Conservation (phyloP, 345 rosid genomes). For the Carallia pectinifolia region DNA sequence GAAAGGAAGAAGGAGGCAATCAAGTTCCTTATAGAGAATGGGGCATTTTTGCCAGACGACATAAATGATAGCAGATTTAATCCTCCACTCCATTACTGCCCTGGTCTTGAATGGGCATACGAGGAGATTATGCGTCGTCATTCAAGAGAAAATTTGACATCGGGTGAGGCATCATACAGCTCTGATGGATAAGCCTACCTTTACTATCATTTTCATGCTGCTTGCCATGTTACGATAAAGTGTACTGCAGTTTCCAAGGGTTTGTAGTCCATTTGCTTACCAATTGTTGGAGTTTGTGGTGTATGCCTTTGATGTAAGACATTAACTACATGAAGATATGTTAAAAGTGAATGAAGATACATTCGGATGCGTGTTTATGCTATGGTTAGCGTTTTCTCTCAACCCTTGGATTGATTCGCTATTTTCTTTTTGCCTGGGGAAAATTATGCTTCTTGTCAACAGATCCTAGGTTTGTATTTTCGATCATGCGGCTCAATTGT, state of each 20-base stretch:
- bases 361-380: no score
- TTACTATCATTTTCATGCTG: background rate
- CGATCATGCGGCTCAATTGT: no score
- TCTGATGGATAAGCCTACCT: constrained; percentile 39
- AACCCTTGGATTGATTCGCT: no score
- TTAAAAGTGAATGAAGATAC: no score
- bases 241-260: background rate
- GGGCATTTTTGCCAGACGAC: constrained; percentile 86
- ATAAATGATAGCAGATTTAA: constrained; percentile 82
- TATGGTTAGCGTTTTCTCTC: no score
- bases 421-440: no score
- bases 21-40: constrained; percentile 79
- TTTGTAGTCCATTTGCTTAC: background rate
- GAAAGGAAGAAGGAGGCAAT: constrained; percentile 84
- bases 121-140: constrained; percentile 77
- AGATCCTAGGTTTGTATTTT: no score
- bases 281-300: no score
- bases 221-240: background rate
- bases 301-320: no score
- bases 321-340: no score
- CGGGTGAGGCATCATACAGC: constrained; percentile 54
- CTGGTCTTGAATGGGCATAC: constrained; percentile 96
- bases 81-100: constrained; percentile 94
- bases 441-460: no score
- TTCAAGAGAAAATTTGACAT: constrained; percentile 28